Evolutionary conservation across 1,139 yeast genomes (phyloP).

Genomic region (Suhomyces maxii): DNA sequence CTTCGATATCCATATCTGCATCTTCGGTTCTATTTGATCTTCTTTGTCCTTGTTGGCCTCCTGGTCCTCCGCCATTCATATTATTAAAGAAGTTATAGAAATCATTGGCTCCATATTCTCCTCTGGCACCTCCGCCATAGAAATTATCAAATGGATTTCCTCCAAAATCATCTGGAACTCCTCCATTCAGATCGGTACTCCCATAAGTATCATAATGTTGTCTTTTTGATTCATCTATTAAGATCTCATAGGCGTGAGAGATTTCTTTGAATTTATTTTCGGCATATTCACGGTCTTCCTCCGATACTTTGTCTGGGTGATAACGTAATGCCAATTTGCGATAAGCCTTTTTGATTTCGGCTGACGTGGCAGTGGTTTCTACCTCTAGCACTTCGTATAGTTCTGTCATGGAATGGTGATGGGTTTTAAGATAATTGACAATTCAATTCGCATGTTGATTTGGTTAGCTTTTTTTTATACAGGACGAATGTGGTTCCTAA

Average conservation of each 20-base stretch:
- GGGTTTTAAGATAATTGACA: background rate
- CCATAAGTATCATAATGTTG: conserved; percentile 61
- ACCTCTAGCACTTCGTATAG: conserved; percentile 73
- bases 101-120: conserved; percentile 59
- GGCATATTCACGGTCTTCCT: conserved; percentile 62
- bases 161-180: conserved; percentile 20
- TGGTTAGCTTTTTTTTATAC: background rate
- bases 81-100: conserved; percentile 68
- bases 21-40: conserved; percentile 53
- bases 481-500: background rate
- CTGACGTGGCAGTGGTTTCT: conserved; percentile 56
- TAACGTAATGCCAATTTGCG: conserved; percentile 67
- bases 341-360: conserved; percentile 76
- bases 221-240: conserved; percentile 62
- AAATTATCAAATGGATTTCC: conserved; percentile 47
- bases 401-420: conserved; percentile 3
- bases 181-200: conserved; percentile 30
- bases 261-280: conserved; percentile 76
- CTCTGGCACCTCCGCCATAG: conserved; percentile 28
- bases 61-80: conserved; percentile 32
- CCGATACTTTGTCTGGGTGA: conserved; percentile 82
- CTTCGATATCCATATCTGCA: conserved; percentile 62
- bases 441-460: background rate
- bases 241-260: conserved; percentile 73
- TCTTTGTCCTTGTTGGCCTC: conserved; percentile 12